These are phyloP conservation scores for Lachnellula hyalina DNA, from an alignment of 2,329 filamentous ascomycete species.

Conservation along the genomic window DNA sequence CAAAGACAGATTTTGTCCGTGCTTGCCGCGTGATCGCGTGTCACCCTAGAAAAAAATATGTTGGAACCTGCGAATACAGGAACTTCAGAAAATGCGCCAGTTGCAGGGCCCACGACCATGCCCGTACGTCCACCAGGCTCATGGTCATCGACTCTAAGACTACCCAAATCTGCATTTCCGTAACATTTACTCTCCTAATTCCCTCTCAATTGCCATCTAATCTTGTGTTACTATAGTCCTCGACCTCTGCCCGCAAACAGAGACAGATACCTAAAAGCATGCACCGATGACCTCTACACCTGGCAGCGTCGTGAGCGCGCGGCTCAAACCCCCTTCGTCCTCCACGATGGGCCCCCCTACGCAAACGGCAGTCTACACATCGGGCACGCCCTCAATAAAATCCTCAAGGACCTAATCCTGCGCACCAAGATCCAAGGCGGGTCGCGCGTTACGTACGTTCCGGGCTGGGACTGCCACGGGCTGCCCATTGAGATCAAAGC, in stretches of 20 bases:
- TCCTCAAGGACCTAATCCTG: constrained; percentile 67
- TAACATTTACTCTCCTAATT: constrained; percentile 31
- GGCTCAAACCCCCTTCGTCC: constrained; percentile 55
- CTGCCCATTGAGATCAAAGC: constrained; percentile 96
- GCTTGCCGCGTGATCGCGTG: not conserved
- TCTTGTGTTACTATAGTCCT: constrained; percentile 21
- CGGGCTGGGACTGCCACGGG: constrained; percentile 97
- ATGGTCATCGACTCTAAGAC: constrained; percentile 69
- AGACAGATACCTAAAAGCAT: constrained; percentile 62
- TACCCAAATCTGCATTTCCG: constrained; percentile 72
- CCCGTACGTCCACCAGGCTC: constrained; percentile 41
- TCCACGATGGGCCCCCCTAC: constrained; percentile 96
- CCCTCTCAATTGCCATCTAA: constrained; percentile 5
- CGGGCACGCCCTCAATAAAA: constrained; percentile 94
- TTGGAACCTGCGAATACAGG: not conserved
- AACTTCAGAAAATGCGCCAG: constrained; percentile 1
- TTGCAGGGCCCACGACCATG: constrained; percentile 24
- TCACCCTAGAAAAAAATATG: not conserved
- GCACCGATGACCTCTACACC: constrained; percentile 80
- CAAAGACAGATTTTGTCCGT: not conserved
- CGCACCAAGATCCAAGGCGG: too few relatives aligned
- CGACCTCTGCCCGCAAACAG: constrained; percentile 40
- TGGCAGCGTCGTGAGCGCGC: constrained; percentile 59
- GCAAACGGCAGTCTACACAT: constrained; percentile 90
- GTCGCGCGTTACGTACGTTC: constrained; percentile 64